Evolutionary conservation across 2,329 filamentous ascomycete species (phyloP), one percentile per base, ranked within the genome.

Genomic region (Alternaria consortialis): DNA sequence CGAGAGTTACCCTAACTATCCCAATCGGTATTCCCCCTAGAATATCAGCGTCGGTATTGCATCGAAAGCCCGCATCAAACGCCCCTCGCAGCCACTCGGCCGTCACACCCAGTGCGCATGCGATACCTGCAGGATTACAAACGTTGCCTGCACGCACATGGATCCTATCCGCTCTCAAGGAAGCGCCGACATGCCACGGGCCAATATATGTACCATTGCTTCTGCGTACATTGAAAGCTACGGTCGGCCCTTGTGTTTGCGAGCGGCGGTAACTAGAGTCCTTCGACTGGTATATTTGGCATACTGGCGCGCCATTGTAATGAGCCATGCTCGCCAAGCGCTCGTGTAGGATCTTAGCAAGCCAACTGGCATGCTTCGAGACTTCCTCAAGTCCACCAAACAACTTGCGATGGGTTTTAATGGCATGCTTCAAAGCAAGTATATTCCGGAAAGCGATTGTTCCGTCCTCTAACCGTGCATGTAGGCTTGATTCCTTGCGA

Each of bases 361-460:
- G 80, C 65, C 82, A 83, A 11, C 82, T 80, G 2, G 87, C 87
- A 71, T 90, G 87, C 13, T 81, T 78, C 3, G 87, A 88, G 53
- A 90, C 82, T 56, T 81, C 80, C n/a, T 80, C 77, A 83, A 90
- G 87, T 5, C 83, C 84, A 1, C 84, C 84, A 69, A 85, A 90
- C 3, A 91, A 74, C 31, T 81, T 78, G 34, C 77, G 71, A 71
- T 90, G 87, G 0, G 84, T 83, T 36, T 84, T 82, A 31, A 90
- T 85, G 2, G 87, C 87, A 59, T 87, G 82, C 3, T 84, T 85
- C 20, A 90, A 79, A 0, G 88, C 88, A 54, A 90, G 79, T 60
- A 91, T 90, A 60, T 80, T 88, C 71, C 89, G 88, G 66, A 89
- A 89, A 2, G 88, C 86, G 9, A 88, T 77, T 1, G 88, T 91